Percentiles rank a stretch among this genome's conserved stretches.
phyloP scores from a whole-genome alignment of 352 stramenopile species.

The Pythium coloratum region DNA sequence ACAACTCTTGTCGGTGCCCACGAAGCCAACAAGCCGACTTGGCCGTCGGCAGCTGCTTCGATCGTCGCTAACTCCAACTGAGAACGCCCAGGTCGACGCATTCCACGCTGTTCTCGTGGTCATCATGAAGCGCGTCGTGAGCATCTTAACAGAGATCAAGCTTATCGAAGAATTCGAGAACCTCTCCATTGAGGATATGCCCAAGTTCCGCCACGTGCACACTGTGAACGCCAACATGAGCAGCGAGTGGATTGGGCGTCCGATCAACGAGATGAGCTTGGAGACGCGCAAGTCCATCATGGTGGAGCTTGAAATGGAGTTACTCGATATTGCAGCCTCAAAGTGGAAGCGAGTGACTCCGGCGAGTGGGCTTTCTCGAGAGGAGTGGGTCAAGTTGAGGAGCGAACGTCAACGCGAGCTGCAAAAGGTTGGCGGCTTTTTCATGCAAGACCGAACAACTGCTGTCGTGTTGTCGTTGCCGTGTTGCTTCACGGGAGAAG shows the following conservation, averaged over 20 bases:
- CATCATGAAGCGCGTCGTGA: slow-evolving; percentile 56
- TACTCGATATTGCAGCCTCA: slow-evolving; percentile 50
- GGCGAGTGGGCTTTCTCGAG: slow-evolving; percentile 24
- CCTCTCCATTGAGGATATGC: slow-evolving; percentile 45
- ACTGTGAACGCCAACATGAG: slow-evolving; percentile 43
- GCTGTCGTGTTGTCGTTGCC: slow-evolving; percentile 35
- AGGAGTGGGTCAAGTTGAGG: slow-evolving; percentile 56
- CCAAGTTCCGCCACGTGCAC: slow-evolving; percentile 52
- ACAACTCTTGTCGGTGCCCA: background rate
- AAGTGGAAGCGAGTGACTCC: slow-evolving; percentile 24
- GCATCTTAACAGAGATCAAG: slow-evolving; percentile 51
- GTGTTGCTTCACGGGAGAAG: slow-evolving; percentile 60
- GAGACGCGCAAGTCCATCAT: slow-evolving; percentile 60
- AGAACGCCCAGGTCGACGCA: slow-evolving; percentile 63
- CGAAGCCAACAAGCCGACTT: slow-evolving; percentile 37
- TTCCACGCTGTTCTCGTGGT: slow-evolving; percentile 52
- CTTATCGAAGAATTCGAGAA: slow-evolving; percentile 65
- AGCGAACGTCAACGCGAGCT: slow-evolving; percentile 45
- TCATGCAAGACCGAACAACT: slow-evolving; percentile 52
- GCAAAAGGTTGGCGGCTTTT: slow-evolving; percentile 43
- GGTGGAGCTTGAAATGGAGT: slow-evolving; percentile 59
- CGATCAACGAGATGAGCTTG: slow-evolving; percentile 55
- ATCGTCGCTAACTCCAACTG: slow-evolving; percentile 45
- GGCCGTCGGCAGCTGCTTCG: slow-evolving; percentile 48
- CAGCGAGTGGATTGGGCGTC: slow-evolving; percentile 53